phyloP scores from a whole-genome alignment of 2,329 filamentous ascomycete species.

The Incumbomyces delicatus region DNA sequence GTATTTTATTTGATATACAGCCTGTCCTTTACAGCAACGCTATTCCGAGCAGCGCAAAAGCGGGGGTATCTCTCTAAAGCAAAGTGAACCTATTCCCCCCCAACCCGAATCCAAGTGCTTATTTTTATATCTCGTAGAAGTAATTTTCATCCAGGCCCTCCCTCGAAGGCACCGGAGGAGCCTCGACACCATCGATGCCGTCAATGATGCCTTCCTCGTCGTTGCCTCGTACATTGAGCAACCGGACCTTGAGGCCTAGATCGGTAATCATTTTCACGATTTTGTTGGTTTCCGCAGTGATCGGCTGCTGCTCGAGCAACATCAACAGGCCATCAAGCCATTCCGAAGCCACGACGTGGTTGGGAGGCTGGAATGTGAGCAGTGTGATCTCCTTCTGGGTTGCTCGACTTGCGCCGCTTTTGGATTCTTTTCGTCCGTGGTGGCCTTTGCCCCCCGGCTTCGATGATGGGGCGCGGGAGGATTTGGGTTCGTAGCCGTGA shows the following conservation, averaged over 20 bases:
- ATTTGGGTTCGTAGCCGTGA: constrained; percentile 53
- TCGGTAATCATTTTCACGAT: constrained; percentile 75
- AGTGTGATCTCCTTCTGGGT: constrained; percentile 58
- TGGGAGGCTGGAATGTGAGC: constrained; percentile 71
- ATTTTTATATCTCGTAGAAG: constrained; percentile 61
- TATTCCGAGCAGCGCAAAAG: no score
- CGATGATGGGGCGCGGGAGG: constrained; percentile 17
- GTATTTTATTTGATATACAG: no score
- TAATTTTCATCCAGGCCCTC: constrained; percentile 87
- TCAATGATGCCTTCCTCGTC: constrained; percentile 61
- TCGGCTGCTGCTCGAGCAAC: constrained; percentile 88
- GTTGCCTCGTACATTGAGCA: constrained; percentile 85
- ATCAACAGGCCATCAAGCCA: constrained; percentile 95
- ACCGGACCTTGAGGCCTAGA: constrained; percentile 82
- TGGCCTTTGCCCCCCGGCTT: constrained; percentile 21
- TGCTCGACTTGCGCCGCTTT: constrained; percentile 15
- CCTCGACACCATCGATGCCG: constrained; percentile 35
- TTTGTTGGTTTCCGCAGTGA: constrained; percentile 93
- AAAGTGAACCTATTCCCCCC: no score
- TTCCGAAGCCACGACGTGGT: constrained; percentile 77
- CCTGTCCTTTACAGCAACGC: no score
- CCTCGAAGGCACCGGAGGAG: constrained; percentile 66
- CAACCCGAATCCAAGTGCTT: no score
- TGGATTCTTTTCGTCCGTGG: constrained; percentile 23
- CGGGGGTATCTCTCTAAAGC: no score